These are phyloP conservation scores for Vitis rotundifolia DNA, from an alignment of 164 flowering plant species.

Conservation along the genomic window DNA sequence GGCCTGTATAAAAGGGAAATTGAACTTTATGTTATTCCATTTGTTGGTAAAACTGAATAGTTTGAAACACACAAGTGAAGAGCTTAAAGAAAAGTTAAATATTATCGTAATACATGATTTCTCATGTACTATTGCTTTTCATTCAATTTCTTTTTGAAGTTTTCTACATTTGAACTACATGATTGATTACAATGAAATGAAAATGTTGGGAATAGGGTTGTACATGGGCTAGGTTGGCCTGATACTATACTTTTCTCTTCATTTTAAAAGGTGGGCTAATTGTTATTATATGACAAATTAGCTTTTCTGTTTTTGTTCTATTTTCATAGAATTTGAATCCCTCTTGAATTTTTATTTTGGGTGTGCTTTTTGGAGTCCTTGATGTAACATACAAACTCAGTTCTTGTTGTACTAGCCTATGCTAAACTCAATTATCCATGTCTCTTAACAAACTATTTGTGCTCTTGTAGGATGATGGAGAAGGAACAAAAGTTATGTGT, in stretches of 20 bases:
- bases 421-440: background rate
- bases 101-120: too few species aligned
- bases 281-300: background rate
- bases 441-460: background rate
- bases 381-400: background rate
- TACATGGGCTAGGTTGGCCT: too few species aligned
- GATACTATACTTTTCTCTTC: too few species aligned
- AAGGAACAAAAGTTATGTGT: constrained; percentile 67
- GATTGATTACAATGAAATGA: background rate
- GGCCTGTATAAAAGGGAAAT: too few species aligned
- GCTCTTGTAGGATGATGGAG: constrained; percentile 36
- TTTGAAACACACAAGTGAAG: too few species aligned
- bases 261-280: too few species aligned
- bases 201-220: background rate
- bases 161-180: background rate
- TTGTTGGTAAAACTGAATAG: too few species aligned
- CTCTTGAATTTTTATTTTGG: background rate
- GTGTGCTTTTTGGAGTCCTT: background rate
- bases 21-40: too few species aligned
- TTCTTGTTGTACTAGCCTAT: background rate
- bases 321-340: background rate
- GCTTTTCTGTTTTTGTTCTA: too few species aligned
- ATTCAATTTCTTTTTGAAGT: too few species aligned
- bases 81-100: too few species aligned
- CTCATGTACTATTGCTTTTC: too few species aligned